Percentiles rank a stretch among this genome's conserved stretches.
These are phyloP conservation scores for Xanthoconium stramineum DNA, from an alignment of 768 basidiomycete genomes.

Conservation along the genomic window DNA sequence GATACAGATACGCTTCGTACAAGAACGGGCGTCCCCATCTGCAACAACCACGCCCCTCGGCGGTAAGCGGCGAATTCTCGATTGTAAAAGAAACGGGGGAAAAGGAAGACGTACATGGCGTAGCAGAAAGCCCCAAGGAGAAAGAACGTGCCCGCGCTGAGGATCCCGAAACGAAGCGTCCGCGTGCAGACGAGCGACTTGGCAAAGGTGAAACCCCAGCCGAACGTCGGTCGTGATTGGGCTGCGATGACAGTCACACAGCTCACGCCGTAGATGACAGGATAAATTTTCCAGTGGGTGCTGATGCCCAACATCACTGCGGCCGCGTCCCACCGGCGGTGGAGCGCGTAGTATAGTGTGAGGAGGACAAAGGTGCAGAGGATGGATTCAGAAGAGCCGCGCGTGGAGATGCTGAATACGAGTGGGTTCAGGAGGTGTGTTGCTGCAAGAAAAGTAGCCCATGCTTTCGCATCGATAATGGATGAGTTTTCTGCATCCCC, in stretches of 20 bases:
- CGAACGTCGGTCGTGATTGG: conserved; percentile 16
- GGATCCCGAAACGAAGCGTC: conserved; percentile 60
- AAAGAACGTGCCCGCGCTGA: conserved; percentile 70
- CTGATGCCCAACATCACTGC: conserved; percentile 77
- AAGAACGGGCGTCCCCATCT: conserved; percentile 97
- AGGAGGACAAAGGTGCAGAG: conserved; percentile 76
- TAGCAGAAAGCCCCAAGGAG: conserved; percentile 65
- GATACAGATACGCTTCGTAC: conserved; percentile 90
- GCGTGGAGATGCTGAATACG: conserved; percentile 93
- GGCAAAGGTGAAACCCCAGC: conserved; percentile 28
- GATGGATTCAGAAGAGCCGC: conserved; percentile 92
- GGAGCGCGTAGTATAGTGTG: conserved; percentile 59
- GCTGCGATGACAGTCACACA: conserved; percentile 43
- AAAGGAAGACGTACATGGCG: conserved; percentile 56
- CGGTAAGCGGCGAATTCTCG: background rate
- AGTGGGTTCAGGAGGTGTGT: conserved; percentile 91
- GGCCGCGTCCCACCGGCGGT: conserved; percentile 56
- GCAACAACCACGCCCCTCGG: background rate
- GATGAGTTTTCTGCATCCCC: background rate
- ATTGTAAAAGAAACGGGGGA: background rate
- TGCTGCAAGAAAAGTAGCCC: conserved; percentile 58
- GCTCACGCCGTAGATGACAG: conserved; percentile 83
- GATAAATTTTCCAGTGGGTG: conserved; percentile 97
- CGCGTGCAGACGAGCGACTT: conserved; percentile 44
- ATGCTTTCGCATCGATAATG: conserved; percentile 1